phyloP scores from a whole-genome alignment of 768 basidiomycete genomes.

The Amanita rubescens region DNA sequence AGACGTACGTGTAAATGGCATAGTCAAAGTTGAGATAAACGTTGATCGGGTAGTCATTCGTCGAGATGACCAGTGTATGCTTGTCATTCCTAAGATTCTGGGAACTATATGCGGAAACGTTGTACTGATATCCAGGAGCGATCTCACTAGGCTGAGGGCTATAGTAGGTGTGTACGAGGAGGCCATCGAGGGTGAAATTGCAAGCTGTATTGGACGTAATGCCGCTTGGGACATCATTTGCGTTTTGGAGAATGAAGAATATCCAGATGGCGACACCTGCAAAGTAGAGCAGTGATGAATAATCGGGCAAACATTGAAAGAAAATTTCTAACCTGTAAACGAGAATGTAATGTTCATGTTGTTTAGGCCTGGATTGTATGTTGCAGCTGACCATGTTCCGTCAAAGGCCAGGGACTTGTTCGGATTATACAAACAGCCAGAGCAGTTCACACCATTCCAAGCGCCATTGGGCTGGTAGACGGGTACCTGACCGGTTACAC shows the following conservation, averaged over 20 bases:
- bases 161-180: slow-evolving; percentile 13
- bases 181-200: slow-evolving; percentile 28
- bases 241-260: slow-evolving; percentile 7
- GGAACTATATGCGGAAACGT: slow-evolving; percentile 21
- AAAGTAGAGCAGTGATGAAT: not conserved
- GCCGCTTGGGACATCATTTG: not conserved
- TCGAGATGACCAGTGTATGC: slow-evolving; percentile 25
- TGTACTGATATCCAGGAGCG: slow-evolving; percentile 18
- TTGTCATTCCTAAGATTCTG: slow-evolving; percentile 19
- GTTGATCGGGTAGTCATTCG: slow-evolving; percentile 20
- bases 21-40: slow-evolving; percentile 34
- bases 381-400: slow-evolving; percentile 27
- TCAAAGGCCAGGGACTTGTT: slow-evolving; percentile 15
- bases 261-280: slow-evolving; percentile 12
- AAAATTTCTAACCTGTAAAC: slow-evolving; percentile 3
- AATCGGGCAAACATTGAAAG: not conserved
- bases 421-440: slow-evolving; percentile 19
- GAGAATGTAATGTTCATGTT: slow-evolving; percentile 14
- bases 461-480: slow-evolving; percentile 17
- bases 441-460: slow-evolving; percentile 21
- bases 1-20: slow-evolving; percentile 32
- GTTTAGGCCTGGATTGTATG: slow-evolving; percentile 19
- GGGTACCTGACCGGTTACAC: slow-evolving; percentile 17
- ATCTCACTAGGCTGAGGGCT: slow-evolving; percentile 19
- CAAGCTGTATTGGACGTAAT: slow-evolving; percentile 17